Conservation (phyloP, 1,139 yeast species). For the Zygosaccharomyces pseudobailii region DNA sequence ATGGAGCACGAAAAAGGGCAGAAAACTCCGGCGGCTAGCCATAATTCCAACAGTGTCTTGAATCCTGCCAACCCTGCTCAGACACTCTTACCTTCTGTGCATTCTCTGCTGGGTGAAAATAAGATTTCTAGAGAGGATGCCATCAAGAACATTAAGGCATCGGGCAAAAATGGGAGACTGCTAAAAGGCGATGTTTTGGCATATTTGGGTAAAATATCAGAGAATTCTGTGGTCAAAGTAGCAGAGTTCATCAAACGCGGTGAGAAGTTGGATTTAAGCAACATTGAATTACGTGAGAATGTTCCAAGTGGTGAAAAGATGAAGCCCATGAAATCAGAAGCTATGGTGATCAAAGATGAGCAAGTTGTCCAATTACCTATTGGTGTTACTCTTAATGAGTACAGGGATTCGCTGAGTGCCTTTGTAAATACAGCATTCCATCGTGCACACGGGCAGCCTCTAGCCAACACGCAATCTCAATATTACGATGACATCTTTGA, state of each 20-base stretch:
- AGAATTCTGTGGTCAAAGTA: constrained; percentile 48
- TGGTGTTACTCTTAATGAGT: constrained; percentile 13
- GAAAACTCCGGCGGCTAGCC: not conserved
- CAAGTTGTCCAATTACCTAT: constrained; percentile 18
- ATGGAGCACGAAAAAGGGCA: not conserved
- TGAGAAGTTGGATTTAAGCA: constrained; percentile 70
- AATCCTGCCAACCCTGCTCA: constrained; percentile 56
- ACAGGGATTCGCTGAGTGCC: constrained; percentile 17
- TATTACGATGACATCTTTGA: constrained; percentile 60
- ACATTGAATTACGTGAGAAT: constrained; percentile 51
- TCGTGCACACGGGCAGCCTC: constrained; percentile 21
- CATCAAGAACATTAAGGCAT: constrained; percentile 62
- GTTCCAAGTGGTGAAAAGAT: constrained; percentile 20
- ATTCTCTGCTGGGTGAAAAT: constrained; percentile 55
- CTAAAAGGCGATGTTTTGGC: constrained; percentile 90
- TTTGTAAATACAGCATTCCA: constrained; percentile 24
- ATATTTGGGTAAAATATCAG: constrained; percentile 64
- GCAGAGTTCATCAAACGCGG: constrained; percentile 53
- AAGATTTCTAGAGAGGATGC: constrained; percentile 68
- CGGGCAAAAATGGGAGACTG: constrained; percentile 86
- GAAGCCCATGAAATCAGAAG: constrained; percentile 25
- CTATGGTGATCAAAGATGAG: constrained; percentile 23
- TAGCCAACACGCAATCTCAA: constrained; percentile 39
- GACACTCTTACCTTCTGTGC: constrained; percentile 77
- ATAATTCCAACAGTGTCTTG: constrained; percentile 8